phyloP scores from a whole-genome alignment of 1,284 basidiomycete species.

The Papiliotrema flavescens region DNA sequence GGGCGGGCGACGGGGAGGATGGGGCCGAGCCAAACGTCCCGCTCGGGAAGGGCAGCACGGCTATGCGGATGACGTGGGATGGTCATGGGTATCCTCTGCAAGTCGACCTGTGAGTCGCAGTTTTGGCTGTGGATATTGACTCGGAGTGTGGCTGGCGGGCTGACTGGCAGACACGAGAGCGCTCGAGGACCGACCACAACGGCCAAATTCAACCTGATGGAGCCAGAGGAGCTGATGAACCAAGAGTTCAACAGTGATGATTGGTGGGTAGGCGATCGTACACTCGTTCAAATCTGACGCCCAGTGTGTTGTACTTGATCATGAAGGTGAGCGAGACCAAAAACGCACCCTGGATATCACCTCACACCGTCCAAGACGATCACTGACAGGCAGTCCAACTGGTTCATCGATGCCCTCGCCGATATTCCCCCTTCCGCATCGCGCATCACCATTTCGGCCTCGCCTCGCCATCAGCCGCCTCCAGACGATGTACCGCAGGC shows the following conservation, averaged over 20 bases:
- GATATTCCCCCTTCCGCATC: conserved; percentile 82
- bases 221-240: conserved; percentile 74
- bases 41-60: conserved; percentile 54
- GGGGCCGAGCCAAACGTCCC: conserved; percentile 51
- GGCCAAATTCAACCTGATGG: conserved; percentile 82
- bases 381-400: conserved; percentile 69
- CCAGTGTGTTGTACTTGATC: conserved; percentile 73
- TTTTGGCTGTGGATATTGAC: not conserved
- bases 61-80: conserved; percentile 77
- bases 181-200: conserved; percentile 76
- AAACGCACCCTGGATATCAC: no score
- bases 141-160: not conserved
- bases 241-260: conserved; percentile 69
- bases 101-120: conserved; percentile 66
- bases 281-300: conserved; percentile 4
- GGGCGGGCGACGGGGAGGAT: conserved; percentile 52
- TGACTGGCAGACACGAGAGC: conserved; percentile 70
- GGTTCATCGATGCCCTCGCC: conserved; percentile 85
- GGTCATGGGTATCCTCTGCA: conserved; percentile 75
- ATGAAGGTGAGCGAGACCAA: conserved; percentile 62
- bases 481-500: conserved; percentile 20
- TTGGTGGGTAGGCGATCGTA: conserved; percentile 53
- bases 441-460: conserved; percentile 74
- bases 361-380: not conserved
- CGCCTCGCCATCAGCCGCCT: conserved; percentile 54